Evolutionary conservation across 345 rosid genomes (phyloP).

Genomic region (Orychophragmus violaceus): DNA sequence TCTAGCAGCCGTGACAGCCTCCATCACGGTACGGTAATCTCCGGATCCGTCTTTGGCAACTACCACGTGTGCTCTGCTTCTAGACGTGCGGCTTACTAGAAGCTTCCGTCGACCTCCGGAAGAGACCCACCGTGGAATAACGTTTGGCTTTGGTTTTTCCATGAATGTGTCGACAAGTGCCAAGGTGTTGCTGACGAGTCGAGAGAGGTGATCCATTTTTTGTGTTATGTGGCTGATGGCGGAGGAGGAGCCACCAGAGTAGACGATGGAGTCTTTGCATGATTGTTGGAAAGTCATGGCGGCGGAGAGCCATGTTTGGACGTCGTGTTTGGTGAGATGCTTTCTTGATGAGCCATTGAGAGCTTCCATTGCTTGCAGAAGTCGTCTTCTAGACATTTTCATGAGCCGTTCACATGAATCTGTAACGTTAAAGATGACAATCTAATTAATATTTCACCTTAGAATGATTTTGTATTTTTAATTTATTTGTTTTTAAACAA

Average conservation of each 20-base stretch:
- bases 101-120: constrained; percentile 43
- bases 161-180: constrained; percentile 43
- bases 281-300: constrained; percentile 64
- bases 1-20: constrained; percentile 53
- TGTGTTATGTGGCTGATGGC: constrained; percentile 31
- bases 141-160: constrained; percentile 1
- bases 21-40: constrained; percentile 51
- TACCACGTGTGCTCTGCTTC: constrained; percentile 41
- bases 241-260: background rate
- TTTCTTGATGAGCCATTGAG: constrained; percentile 31
- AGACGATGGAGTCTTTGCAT: constrained; percentile 55
- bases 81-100: constrained; percentile 24
- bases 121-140: constrained; percentile 52
- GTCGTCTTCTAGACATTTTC: constrained; percentile 50
- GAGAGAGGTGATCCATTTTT: constrained; percentile 60
- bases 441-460: background rate
- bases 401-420: constrained; percentile 47
- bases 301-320: constrained; percentile 80
- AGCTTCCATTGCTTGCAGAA: constrained; percentile 46
- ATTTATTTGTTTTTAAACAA: background rate
- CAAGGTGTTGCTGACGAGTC: constrained; percentile 52
- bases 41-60: constrained; percentile 89
- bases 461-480: background rate
- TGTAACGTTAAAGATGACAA: constrained; percentile 14
- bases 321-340: constrained; percentile 36